phyloP scores from a whole-genome alignment of 768 basidiomycete species.

The Auricularia sp. region DNA sequence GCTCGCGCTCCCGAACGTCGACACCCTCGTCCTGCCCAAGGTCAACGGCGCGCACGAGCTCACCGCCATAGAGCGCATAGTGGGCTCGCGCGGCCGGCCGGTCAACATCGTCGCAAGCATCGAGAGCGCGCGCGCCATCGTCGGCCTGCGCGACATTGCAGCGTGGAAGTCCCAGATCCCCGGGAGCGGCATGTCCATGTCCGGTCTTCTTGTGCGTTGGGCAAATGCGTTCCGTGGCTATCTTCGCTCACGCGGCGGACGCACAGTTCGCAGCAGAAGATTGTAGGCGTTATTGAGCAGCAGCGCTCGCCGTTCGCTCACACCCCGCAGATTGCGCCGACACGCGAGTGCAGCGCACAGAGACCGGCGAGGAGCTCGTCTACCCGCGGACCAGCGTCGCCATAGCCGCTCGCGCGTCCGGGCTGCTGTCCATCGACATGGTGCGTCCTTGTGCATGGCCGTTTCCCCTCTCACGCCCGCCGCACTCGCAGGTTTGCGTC shows the following conservation, averaged over 20 bases:
- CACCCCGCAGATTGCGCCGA: conserved; percentile 71
- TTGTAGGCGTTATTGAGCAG: conserved; percentile 36
- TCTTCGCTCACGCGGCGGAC: no score
- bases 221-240: no score
- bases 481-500: conserved; percentile 57
- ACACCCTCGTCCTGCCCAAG: conserved; percentile 77
- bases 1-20: conserved; percentile 38
- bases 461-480: not conserved
- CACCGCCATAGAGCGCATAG: conserved; percentile 41
- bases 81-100: conserved; percentile 25
- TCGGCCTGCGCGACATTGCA: conserved; percentile 61
- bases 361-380: conserved; percentile 64
- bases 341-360: conserved; percentile 68
- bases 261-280: conserved; percentile 89
- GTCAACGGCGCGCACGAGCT: conserved; percentile 61
- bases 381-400: conserved; percentile 78
- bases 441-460: conserved; percentile 26
- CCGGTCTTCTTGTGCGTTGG: conserved; percentile 51
- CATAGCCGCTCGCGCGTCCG: conserved; percentile 72
- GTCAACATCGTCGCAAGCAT: conserved; percentile 68
- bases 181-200: conserved; percentile 41
- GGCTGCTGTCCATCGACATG: conserved; percentile 84
- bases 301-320: not conserved
- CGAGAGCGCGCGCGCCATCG: conserved; percentile 68
- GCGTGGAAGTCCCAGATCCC: conserved; percentile 47